phyloP scores from a whole-genome alignment of 2,329 filamentous ascomycete species.

The Neopestalotiopsis rosae region DNA sequence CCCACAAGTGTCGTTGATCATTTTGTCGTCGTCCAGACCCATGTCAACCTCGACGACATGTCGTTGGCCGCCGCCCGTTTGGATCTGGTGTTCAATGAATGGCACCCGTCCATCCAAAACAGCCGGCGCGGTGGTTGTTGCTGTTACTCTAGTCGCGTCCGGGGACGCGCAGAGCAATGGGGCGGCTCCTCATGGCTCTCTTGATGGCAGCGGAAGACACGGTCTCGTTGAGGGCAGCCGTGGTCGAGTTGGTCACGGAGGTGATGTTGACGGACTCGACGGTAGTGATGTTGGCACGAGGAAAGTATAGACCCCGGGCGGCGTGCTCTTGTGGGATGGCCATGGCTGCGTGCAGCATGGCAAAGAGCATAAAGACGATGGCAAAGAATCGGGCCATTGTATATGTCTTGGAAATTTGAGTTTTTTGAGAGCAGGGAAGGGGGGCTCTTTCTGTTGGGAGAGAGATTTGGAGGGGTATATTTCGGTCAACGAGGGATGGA shows the following conservation, averaged over 20 bases:
- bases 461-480: neutral
- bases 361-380: conserved; percentile 10
- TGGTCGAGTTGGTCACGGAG: neutral
- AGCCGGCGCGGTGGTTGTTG: neutral
- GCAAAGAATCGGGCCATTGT: conserved; percentile 11
- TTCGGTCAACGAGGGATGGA: neutral
- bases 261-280: neutral
- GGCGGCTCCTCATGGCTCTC: conserved; percentile 1
- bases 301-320: neutral
- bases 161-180: conserved; percentile 7
- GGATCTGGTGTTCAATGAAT: too few relatives aligned
- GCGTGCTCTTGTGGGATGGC: conserved; percentile 6
- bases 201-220: neutral
- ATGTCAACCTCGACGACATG: too few relatives aligned
- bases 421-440: neutral
- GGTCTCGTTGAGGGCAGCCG: neutral
- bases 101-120: neutral
- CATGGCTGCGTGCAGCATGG: conserved; percentile 5
- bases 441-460: neutral
- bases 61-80: too few relatives aligned
- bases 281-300: conserved; percentile 5
- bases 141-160: neutral
- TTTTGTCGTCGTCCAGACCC: too few relatives aligned
- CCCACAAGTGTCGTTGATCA: too few relatives aligned
- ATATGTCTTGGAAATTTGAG: neutral